Conservation (phyloP, 805 yeast genomes). For the Candida multigemmis region DNA sequence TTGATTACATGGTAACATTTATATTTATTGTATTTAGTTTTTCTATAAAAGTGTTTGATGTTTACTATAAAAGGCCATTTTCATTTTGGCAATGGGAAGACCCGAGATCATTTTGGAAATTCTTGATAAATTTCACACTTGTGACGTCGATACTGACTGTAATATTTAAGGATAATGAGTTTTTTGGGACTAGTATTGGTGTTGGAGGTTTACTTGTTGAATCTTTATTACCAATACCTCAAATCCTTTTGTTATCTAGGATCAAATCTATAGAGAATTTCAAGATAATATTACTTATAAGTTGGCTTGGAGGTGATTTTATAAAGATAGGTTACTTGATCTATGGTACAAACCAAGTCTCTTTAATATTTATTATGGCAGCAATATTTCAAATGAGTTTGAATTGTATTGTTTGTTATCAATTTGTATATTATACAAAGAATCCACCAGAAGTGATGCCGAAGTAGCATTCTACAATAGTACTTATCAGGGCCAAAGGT, state of each 20-base stretch:
- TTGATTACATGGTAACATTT: not conserved
- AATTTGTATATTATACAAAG: conserved; percentile 53
- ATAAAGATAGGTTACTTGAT: conserved; percentile 66
- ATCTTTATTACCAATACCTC: conserved; percentile 67
- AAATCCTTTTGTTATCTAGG: conserved; percentile 60
- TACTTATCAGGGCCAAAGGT: too few species aligned
- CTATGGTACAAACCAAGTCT: conserved; percentile 68
- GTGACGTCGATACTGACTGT: conserved; percentile 32
- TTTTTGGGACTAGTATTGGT: conserved; percentile 47
- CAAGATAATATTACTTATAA: conserved; percentile 60
- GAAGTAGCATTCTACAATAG: too few species aligned
- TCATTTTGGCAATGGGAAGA: conserved; percentile 85
- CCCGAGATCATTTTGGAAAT: conserved; percentile 51
- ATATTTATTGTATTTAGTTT: conserved; percentile 8
- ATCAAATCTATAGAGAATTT: conserved; percentile 69
- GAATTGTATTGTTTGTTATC: conserved; percentile 66
- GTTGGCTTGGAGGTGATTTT: conserved; percentile 88
- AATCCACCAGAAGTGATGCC: too few species aligned
- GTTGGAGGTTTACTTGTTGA: conserved; percentile 62
- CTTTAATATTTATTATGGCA: conserved; percentile 55
- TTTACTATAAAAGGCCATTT: conserved; percentile 44
- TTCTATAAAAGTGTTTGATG: conserved; percentile 57
- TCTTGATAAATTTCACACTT: conserved; percentile 38
- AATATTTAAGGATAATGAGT: conserved; percentile 20
- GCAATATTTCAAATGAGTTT: conserved; percentile 72